A percentile compares a stretch with the other conserved stretches of the same genome.
Conservation (phyloP, 2,329 filamentous ascomycete species). For the Huntiella abstrusa region DNA sequence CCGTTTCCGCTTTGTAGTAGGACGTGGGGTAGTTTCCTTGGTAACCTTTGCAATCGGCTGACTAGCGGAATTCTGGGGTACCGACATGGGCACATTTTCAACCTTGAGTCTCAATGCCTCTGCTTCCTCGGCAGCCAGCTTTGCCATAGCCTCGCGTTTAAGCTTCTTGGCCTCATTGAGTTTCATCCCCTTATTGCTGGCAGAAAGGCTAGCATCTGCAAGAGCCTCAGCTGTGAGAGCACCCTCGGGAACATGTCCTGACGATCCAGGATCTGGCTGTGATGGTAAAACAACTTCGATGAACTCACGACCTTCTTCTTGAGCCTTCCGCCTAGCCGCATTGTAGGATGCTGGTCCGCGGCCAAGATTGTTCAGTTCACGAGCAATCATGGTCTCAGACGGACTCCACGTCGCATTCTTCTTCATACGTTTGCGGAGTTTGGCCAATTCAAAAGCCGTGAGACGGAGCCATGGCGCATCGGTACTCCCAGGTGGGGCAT, state of each 20-base stretch:
- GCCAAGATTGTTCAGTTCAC: conserved; percentile 53
- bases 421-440: conserved; percentile 71
- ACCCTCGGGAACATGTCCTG: conserved; percentile 30
- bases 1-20: conserved; percentile 5
- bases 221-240: conserved; percentile 39
- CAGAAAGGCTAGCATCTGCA: conserved; percentile 38
- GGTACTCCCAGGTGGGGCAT: conserved; percentile 36
- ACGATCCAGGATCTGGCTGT: conserved; percentile 20
- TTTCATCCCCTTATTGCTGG: conserved; percentile 57
- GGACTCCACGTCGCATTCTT: conserved; percentile 77
- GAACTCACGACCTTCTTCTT: conserved; percentile 45
- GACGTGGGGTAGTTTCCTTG: not conserved
- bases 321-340: conserved; percentile 43
- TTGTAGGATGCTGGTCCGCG: conserved; percentile 45
- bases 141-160: conserved; percentile 46
- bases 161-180: conserved; percentile 61
- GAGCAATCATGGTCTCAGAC: conserved; percentile 68
- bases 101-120: conserved; percentile 37
- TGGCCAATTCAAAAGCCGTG: conserved; percentile 44
- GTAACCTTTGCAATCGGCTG: not conserved
- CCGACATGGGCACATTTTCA: conserved; percentile 26
- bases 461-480: conserved; percentile 49
- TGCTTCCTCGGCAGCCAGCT: conserved; percentile 42
- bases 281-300: conserved; percentile 14
- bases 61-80: conserved; percentile 1